phyloP scores from a whole-genome alignment of 2,329 filamentous ascomycete species.

The Aspergillus brunneoviolaceus region DNA sequence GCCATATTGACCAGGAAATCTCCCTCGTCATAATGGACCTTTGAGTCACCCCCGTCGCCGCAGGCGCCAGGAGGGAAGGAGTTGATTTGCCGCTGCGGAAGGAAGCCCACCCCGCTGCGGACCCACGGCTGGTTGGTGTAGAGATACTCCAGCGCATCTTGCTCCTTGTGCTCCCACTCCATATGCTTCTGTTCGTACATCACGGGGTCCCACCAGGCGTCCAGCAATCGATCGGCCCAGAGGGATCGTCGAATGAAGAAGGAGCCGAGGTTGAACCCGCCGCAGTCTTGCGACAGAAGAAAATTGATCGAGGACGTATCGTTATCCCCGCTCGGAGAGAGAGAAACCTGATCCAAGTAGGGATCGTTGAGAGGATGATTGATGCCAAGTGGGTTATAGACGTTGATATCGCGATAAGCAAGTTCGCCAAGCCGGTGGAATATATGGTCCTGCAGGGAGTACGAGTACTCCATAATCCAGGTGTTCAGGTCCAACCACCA shows the following conservation, averaged over 20 bases:
- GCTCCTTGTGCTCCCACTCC: slow-evolving; percentile 99
- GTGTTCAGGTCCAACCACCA: slow-evolving; percentile 99
- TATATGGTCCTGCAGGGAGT: slow-evolving; percentile 85
- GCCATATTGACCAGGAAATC: slow-evolving; percentile 99
- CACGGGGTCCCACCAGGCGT: slow-evolving; percentile 98
- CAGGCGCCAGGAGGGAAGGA: slow-evolving; percentile 91
- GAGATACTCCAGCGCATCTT: slow-evolving; percentile 89
- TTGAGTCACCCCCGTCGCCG: slow-evolving; percentile 59
- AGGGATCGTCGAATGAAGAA: slow-evolving; percentile 85
- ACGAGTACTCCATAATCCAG: slow-evolving; percentile 93
- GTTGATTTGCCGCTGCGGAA: slow-evolving; percentile 90
- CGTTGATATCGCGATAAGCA: slow-evolving; percentile 93
- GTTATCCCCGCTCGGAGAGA: slow-evolving; percentile 74
- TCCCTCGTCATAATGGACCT: slow-evolving; percentile 82
- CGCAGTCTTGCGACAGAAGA: slow-evolving; percentile 87
- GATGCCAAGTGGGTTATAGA: slow-evolving; percentile 93
- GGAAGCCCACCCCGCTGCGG: slow-evolving; percentile 80
- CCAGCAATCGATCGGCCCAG: slow-evolving; percentile 88
- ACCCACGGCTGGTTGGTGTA: slow-evolving; percentile 93
- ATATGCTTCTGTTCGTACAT: slow-evolving; percentile 98
- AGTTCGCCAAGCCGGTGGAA: slow-evolving; percentile 74
- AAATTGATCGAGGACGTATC: slow-evolving; percentile 78
- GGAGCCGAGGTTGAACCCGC: slow-evolving; percentile 92
- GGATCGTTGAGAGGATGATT: slow-evolving; percentile 72
- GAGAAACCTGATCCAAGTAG: slow-evolving; percentile 74